A percentile compares a stretch with the other conserved stretches of the same genome.
phyloP scores from a whole-genome alignment of 2,329 filamentous ascomycete species.

The Penicillium nordicum region DNA sequence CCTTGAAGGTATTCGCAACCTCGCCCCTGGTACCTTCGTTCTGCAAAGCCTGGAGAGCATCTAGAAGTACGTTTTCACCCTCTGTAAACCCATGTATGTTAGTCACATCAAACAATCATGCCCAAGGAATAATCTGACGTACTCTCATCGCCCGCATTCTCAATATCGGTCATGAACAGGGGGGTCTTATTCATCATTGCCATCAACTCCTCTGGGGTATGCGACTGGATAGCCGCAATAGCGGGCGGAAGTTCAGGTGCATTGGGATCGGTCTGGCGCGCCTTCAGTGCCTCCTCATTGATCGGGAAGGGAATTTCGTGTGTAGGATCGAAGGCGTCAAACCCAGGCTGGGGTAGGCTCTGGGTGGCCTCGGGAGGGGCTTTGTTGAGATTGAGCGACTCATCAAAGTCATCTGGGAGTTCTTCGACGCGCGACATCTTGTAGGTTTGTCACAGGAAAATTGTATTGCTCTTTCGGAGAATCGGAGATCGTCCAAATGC shows the following conservation, averaged over 20 bases:
- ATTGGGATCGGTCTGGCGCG: constrained; percentile 28
- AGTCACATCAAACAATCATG: constrained; percentile 1
- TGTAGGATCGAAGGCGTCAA: constrained; percentile 21
- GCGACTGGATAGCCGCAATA: constrained; percentile 56
- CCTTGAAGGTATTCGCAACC: constrained; percentile 78
- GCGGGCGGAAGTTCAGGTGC: constrained; percentile 54
- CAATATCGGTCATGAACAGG: constrained; percentile 93
- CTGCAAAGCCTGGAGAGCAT: constrained; percentile 82
- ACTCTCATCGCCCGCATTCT: constrained; percentile 56
- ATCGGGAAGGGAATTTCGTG: constrained; percentile 41
- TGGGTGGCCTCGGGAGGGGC: constrained; percentile 19
- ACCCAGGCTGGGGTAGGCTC: constrained; percentile 19
- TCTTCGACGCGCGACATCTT: constrained; percentile 53
- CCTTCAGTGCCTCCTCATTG: constrained; percentile 35
- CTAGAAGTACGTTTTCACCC: constrained; percentile 76
- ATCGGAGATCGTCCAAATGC: neutral
- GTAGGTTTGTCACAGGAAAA: constrained; percentile 1
- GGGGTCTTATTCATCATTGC: constrained; percentile 68
- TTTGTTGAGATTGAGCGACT: constrained; percentile 44
- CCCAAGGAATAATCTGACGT: constrained; percentile 13
- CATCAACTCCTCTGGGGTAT: constrained; percentile 59
- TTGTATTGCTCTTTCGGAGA: neutral
- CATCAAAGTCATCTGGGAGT: constrained; percentile 51
- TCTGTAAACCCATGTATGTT: constrained; percentile 25
- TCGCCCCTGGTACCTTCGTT: constrained; percentile 90